Conservation (phyloP, 2,329 filamentous ascomycete species). For the Microdochium paspali region DNA sequence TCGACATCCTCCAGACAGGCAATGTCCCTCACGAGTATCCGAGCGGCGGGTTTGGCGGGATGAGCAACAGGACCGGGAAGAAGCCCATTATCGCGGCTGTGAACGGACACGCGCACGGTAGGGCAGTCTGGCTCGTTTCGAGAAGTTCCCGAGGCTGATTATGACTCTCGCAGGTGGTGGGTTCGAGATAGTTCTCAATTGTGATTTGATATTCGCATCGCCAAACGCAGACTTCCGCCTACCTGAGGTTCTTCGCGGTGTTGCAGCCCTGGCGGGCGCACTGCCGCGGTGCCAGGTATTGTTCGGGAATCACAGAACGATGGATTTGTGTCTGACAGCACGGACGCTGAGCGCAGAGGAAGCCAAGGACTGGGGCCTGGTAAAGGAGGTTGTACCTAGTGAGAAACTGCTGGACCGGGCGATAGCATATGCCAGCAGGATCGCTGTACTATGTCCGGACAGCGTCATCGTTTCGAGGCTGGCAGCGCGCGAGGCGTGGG, state of each 20-base stretch:
- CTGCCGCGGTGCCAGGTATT: slow-evolving; percentile 35
- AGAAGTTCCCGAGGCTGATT: slow-evolving; percentile 11
- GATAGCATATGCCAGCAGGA: slow-evolving; percentile 18
- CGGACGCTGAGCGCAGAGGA: slow-evolving; percentile 15
- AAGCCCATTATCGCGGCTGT: slow-evolving; percentile 21
- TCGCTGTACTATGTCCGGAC: slow-evolving; percentile 21
- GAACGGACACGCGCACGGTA: slow-evolving; percentile 21
- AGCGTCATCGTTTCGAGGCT: slow-evolving; percentile 21
- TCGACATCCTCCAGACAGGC: slow-evolving; percentile 16
- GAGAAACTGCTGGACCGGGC: slow-evolving; percentile 17
- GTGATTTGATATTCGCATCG: slow-evolving; percentile 48
- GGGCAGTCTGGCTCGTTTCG: not conserved
- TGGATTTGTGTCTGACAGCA: slow-evolving; percentile 21
- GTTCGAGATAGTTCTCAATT: slow-evolving; percentile 27
- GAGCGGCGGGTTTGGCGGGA: slow-evolving; percentile 21
- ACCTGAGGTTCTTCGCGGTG: slow-evolving; percentile 48
- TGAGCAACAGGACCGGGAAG: slow-evolving; percentile 22
- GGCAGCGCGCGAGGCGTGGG: slow-evolving; percentile 23
- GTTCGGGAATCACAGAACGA: slow-evolving; percentile 22
- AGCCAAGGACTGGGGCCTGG: slow-evolving; percentile 19
- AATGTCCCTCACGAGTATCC: slow-evolving; percentile 21
- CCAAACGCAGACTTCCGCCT: slow-evolving; percentile 41
- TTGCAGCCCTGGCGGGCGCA: slow-evolving; percentile 46
- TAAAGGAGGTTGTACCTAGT: slow-evolving; percentile 19
- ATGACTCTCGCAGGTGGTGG: slow-evolving; percentile 15